Base-by-base conservation (phyloP, 495 filamentous ascomycete species). In the Talaromyces proteolyticus region DNA sequence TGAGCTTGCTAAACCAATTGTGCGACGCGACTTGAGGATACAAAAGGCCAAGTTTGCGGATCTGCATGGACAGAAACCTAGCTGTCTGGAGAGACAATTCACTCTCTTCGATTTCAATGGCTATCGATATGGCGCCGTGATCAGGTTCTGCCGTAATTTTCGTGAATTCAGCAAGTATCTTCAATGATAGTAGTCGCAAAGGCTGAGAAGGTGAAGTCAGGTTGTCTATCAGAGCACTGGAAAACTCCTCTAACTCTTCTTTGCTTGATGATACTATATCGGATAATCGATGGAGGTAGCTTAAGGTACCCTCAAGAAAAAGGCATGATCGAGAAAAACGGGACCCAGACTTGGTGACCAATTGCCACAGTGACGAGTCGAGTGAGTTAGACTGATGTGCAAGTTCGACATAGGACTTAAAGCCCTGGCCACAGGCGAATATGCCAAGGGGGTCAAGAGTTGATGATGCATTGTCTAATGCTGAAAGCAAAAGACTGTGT, bases 21-120 rank as follows among this genome's bases (percentile, higher is more conserved):
- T 76, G 74, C 18, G 70, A 58, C 54, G 69, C 55, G 44, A 77
- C 57, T 63, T 70, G 62, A 48, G 79, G 58, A 66, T 81, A 87
- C 57, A 85, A 55, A 50, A 78, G 60, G 42, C 81, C 72, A 24
- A 97, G 76, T 55, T 86, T 89, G 26, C 93, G 85, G 37, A 94
- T 78, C 49, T 92, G 84, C 76, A 96, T 92, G 6, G 88, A 81
- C 16, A 93, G 71, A 2, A 80, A 77, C 16, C 93, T 79, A 37
- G 79, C 76, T 24, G 84, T 89, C 47, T 93, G 80, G 3, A 96
- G 61, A 47, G 81, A 81, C 18, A 95, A 62, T 4, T 86, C 80
- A n/a, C 81, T 86, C 43, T 88, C 74, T 62, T 97, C 92, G 19
- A 89, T 79, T 50, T 87, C 77, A 6, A 88, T 65, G 11, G 82